These are phyloP conservation scores for Cladosporium sp. DNA, from an alignment of 2,329 filamentous ascomycete species.

Conservation along the genomic window DNA sequence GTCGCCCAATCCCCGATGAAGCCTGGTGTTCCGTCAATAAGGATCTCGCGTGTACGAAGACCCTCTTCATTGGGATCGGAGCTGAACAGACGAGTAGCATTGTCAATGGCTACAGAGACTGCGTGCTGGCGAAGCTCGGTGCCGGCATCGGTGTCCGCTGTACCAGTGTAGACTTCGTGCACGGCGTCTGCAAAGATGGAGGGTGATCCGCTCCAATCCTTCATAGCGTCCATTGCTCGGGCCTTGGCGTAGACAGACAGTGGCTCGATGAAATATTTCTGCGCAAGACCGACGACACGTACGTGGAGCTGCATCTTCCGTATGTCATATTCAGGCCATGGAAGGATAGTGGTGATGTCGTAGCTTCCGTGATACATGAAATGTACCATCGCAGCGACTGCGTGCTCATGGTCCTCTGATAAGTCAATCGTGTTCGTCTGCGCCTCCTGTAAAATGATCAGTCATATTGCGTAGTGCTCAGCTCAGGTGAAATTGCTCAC, in stretches of 20 bases:
- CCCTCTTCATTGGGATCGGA: background rate
- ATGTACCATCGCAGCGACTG: slow-evolving; percentile 11
- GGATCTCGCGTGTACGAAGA: background rate
- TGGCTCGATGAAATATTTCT: background rate
- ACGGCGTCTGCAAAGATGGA: background rate
- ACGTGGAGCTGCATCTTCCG: background rate
- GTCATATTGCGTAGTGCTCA: background rate
- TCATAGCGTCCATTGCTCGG: background rate
- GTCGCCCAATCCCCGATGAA: background rate
- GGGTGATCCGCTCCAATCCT: background rate
- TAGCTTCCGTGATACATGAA: slow-evolving; percentile 11
- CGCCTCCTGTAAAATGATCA: background rate
- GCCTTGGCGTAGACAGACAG: background rate
- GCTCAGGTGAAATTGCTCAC: background rate
- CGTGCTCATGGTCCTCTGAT: slow-evolving; percentile 8
- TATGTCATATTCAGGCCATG: background rate
- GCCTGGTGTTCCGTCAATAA: background rate
- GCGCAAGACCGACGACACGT: background rate
- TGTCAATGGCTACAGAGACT: background rate
- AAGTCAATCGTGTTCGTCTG: slow-evolving; percentile 4
- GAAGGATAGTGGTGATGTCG: background rate
- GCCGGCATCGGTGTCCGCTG: background rate
- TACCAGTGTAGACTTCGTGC: background rate
- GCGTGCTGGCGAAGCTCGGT: background rate
- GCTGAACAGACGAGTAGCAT: background rate